These are phyloP conservation scores for Coccomyxa subellipsoidea DNA, from an alignment of 163 green algal species.

Conservation along the genomic window DNA sequence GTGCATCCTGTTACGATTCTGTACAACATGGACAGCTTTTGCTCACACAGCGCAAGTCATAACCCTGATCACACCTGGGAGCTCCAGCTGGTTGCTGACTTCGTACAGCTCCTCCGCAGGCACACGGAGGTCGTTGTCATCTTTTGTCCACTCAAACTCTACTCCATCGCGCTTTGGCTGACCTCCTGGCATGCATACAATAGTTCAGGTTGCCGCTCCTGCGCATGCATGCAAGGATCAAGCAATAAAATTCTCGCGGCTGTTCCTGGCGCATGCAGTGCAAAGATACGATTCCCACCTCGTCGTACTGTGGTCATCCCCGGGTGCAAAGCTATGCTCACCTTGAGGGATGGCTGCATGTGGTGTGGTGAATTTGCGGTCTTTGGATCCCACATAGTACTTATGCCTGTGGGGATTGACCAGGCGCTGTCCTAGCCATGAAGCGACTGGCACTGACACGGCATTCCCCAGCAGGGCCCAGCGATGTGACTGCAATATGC, in stretches of 20 bases:
- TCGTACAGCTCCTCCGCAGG: background rate
- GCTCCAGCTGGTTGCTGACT: too few relatives aligned
- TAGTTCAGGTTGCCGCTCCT: too few relatives aligned
- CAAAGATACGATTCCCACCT: too few relatives aligned
- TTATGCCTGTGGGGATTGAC: slow-evolving; percentile 65
- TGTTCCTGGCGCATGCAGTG: too few relatives aligned
- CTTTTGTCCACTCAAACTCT: background rate
- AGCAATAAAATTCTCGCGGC: too few relatives aligned
- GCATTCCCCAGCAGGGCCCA: slow-evolving; percentile 73
- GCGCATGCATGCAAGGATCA: too few relatives aligned
- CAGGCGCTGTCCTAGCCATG: slow-evolving; percentile 73
- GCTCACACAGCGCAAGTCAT: background rate
- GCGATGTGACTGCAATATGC: slow-evolving; percentile 16
- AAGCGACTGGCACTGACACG: slow-evolving; percentile 74
- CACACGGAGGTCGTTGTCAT: background rate
- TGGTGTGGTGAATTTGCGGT: background rate
- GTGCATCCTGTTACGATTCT: too few relatives aligned
- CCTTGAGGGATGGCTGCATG: background rate
- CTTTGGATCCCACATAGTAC: slow-evolving; percentile 37
- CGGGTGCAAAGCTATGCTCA: background rate
- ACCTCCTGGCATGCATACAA: background rate
- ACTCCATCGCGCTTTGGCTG: background rate
- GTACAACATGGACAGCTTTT: too few relatives aligned
- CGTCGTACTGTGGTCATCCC: too few relatives aligned
- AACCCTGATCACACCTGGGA: background rate